These are phyloP conservation scores for Candida nemodendra DNA, from an alignment of 805 yeast genomes.

Conservation along the genomic window DNA sequence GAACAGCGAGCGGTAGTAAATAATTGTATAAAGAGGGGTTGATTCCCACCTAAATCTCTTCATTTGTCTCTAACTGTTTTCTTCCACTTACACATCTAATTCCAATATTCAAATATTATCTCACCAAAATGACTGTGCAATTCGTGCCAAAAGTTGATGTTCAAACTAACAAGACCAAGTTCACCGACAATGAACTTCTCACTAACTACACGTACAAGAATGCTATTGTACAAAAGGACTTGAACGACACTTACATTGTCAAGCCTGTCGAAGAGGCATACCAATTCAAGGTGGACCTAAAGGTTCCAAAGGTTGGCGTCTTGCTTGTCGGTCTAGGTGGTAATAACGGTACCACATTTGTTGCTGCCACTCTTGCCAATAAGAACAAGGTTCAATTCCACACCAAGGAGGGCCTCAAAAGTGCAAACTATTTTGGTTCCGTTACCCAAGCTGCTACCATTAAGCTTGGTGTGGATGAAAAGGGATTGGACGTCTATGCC, in stretches of 20 bases:
- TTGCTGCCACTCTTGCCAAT: slow-evolving; percentile 84
- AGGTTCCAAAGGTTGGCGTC: slow-evolving; percentile 81
- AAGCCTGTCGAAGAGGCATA: slow-evolving; percentile 72
- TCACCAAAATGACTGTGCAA: slow-evolving; percentile 32
- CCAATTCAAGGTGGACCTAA: slow-evolving; percentile 81
- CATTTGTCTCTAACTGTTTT: no score
- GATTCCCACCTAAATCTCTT: no score
- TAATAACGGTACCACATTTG: slow-evolving; percentile 90
- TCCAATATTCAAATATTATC: no score
- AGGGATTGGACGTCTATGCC: slow-evolving; percentile 84
- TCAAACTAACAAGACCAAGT: slow-evolving; percentile 50
- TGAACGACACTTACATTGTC: slow-evolving; percentile 56
- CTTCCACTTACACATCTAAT: no score
- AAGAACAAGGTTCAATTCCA: slow-evolving; percentile 74
- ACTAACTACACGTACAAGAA: slow-evolving; percentile 73
- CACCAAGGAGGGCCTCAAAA: slow-evolving; percentile 73
- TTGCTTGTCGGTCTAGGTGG: slow-evolving; percentile 95
- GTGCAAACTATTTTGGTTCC: slow-evolving; percentile 84
- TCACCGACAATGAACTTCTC: slow-evolving; percentile 49
- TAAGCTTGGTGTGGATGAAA: slow-evolving; percentile 80
- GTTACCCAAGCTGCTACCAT: slow-evolving; percentile 92
- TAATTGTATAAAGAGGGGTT: slow-evolving; percentile 1
- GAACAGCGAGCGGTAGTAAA: no score
- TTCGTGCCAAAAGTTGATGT: slow-evolving; percentile 49
- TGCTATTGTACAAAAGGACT: slow-evolving; percentile 59